Evolutionary conservation across 306 rosid species (phyloP).

Genomic region (Casuarina equisetifolia): DNA sequence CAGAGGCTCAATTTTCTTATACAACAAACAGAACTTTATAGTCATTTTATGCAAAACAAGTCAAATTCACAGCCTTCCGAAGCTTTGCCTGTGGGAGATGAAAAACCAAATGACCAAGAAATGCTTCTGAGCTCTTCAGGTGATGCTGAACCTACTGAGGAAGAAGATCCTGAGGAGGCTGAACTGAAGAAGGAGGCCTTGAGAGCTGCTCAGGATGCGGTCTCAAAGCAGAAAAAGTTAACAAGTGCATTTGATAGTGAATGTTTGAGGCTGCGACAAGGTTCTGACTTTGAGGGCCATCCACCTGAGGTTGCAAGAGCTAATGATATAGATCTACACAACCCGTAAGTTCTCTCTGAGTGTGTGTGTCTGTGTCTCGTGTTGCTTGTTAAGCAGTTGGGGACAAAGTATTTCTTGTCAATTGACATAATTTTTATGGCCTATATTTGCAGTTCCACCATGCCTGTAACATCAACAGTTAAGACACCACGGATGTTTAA

Average conservation of each 20-base stretch:
- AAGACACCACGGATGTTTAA: constrained; percentile 84
- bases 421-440: constrained; percentile 32
- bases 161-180: constrained; percentile 87
- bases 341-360: constrained; percentile 65
- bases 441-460: constrained; percentile 76
- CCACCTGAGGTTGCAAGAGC: constrained; percentile 87
- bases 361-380: neutral
- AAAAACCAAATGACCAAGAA: constrained; percentile 51
- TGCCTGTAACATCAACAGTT: constrained; percentile 97
- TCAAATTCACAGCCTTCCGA: constrained; percentile 70
- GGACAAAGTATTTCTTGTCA: constrained; percentile 19
- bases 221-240: constrained; percentile 79
- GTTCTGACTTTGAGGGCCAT: constrained; percentile 64
- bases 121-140: constrained; percentile 41
- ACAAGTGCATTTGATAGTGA: constrained; percentile 86
- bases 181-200: constrained; percentile 91
- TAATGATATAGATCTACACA: constrained; percentile 83
- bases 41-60: constrained; percentile 99
- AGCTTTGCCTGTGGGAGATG: constrained; percentile 51
- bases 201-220: constrained; percentile 99
- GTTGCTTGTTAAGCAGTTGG: constrained; percentile 17
- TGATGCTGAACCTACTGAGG: constrained; percentile 48
- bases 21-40: constrained; percentile 95
- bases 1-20: constrained; percentile 97
- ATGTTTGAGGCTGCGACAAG: constrained; percentile 78